phyloP scores from a whole-genome alignment of 495 filamentous ascomycete genomes.

The Podospora pseudoanserina region DNA sequence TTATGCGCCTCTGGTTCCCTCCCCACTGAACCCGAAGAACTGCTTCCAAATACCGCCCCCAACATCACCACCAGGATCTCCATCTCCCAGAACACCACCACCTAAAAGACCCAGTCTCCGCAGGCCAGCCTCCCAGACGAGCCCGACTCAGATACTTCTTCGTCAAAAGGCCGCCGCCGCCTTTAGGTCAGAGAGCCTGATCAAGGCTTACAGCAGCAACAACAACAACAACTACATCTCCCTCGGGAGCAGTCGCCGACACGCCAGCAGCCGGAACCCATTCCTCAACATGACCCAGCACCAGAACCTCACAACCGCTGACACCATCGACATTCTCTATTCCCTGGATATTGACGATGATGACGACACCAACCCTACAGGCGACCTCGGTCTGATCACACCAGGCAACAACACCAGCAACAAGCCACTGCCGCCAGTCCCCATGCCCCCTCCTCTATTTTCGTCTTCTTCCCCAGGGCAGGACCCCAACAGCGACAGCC shows the following conservation, averaged over 20 bases:
- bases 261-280: conserved; percentile 1
- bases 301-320: neutral
- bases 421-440: neutral
- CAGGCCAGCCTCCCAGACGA: conserved; percentile 1
- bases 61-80: neutral
- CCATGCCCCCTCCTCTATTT: neutral
- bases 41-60: neutral
- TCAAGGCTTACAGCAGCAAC: neutral
- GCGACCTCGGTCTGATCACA: neutral
- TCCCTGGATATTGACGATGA: neutral
- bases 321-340: neutral
- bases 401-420: neutral
- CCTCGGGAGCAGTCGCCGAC: neutral
- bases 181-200: neutral
- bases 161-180: neutral
- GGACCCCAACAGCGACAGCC: neutral
- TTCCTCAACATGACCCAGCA: neutral
- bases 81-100: neutral
- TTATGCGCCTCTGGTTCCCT: neutral
- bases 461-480: neutral
- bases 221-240: neutral
- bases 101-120: neutral
- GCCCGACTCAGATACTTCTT: neutral
- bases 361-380: neutral
- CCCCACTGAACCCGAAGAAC: neutral